These are phyloP conservation scores for Colletotrichum lentis DNA, from an alignment of 2,329 filamentous ascomycete species.

Conservation along the genomic window DNA sequence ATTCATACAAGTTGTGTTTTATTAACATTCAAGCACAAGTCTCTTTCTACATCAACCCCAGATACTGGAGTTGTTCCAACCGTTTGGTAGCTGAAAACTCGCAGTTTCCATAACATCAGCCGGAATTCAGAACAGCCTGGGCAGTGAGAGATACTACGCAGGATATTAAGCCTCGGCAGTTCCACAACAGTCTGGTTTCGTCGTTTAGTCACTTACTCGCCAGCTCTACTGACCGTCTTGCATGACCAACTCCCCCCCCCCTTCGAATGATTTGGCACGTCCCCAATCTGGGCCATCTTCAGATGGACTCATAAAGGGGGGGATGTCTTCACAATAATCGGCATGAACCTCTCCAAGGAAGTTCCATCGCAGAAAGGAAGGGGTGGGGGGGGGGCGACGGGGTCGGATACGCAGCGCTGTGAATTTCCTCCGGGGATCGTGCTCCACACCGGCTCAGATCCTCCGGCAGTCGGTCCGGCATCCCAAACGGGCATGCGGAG, in stretches of 20 bases:
- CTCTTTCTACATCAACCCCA: too few species aligned
- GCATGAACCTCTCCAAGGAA: not conserved
- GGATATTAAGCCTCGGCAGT: too few species aligned
- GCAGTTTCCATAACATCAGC: too few species aligned
- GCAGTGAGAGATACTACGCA: too few species aligned
- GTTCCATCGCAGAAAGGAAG: too few species aligned
- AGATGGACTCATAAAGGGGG: conserved; percentile 18
- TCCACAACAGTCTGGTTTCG: not conserved
- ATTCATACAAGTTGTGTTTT: too few species aligned
- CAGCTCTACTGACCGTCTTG: not conserved
- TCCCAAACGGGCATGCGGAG: conserved; percentile 7
- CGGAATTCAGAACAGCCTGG: too few species aligned
- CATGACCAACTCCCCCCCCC: not conserved
- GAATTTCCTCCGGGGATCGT: not conserved
- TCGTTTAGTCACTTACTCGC: conserved; percentile 24
- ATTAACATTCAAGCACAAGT: too few species aligned
- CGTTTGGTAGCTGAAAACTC: too few species aligned
- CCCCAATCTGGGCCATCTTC: conserved; percentile 63
- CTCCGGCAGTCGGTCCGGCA: conserved; percentile 33
- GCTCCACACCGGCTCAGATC: not conserved
- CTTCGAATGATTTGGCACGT: conserved; percentile 50
- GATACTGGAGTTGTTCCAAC: too few species aligned
- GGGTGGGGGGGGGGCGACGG: not conserved
- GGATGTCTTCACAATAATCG: not conserved
- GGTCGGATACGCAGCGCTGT: not conserved